Conservation (phyloP, 148 eudicot species). For the Diospyros kaki region DNA sequence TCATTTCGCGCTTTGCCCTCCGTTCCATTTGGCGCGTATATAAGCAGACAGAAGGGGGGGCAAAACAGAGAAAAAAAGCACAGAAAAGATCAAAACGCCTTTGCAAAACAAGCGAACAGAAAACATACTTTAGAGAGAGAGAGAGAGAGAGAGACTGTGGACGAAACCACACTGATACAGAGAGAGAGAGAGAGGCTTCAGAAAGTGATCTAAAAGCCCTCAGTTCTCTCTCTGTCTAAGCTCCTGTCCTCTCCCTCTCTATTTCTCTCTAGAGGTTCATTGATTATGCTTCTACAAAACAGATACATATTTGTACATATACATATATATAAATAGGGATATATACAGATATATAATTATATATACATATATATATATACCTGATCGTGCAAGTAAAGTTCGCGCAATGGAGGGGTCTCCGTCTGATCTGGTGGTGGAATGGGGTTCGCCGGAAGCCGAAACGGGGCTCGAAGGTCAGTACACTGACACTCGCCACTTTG, state of each 20-base stretch:
- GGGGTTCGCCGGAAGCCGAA: conserved; percentile 16
- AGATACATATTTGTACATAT: not conserved
- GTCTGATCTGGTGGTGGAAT: conserved; percentile 20
- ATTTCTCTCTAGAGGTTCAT: not conserved
- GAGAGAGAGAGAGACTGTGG: conserved; percentile 5
- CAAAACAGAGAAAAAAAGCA: not conserved
- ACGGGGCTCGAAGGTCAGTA: conserved; percentile 26
- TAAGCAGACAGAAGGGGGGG: not conserved
- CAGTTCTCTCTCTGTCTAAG: conserved; percentile 6
- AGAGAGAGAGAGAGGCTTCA: conserved; percentile 2
- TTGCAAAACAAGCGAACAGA: not conserved
- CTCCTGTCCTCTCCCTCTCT: not conserved
- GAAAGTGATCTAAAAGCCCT: conserved; percentile 4
- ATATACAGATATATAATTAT: not conserved
- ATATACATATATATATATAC: not conserved
- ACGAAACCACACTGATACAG: not conserved
- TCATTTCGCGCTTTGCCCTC: not conserved
- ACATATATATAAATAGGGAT: not conserved
- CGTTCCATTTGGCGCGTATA: conserved; percentile 16
- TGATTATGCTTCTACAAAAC: not conserved
- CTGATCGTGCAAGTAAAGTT: not conserved
- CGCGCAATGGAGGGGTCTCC: conserved; percentile 19
- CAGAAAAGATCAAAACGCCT: not conserved
- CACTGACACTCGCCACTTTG: not conserved
- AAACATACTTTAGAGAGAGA: conserved; percentile 14